Evolutionary conservation across 768 basidiomycete genomes (phyloP).

Genomic region (Naganishia kalamii): DNA sequence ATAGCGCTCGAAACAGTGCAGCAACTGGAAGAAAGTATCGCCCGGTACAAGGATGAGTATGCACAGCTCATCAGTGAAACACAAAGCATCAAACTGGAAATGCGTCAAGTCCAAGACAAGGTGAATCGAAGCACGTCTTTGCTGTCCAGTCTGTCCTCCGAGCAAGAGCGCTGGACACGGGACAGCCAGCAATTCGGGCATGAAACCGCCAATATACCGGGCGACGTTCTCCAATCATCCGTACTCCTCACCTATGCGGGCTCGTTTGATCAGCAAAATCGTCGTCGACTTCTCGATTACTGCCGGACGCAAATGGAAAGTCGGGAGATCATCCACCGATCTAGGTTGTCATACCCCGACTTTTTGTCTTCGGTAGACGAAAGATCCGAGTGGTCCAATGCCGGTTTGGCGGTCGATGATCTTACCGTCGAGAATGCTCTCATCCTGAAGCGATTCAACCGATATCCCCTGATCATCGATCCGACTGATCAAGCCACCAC

Average conservation of each 20-base stretch:
- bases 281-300: constrained; percentile 85
- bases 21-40: constrained; percentile 87
- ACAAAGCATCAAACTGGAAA: constrained; percentile 92
- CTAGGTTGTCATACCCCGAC: constrained; percentile 84
- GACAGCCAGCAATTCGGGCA: constrained; percentile 92
- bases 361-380: constrained; percentile 97
- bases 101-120: constrained; percentile 95
- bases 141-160: constrained; percentile 87
- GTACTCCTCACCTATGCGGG: constrained; percentile 96
- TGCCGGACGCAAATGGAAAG: constrained; percentile 47
- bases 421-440: constrained; percentile 98
- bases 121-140: constrained; percentile 95
- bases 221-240: constrained; percentile 89
- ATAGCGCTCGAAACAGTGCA: constrained; percentile 86
- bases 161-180: constrained; percentile 85
- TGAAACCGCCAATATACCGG: constrained; percentile 97
- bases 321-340: constrained; percentile 74
- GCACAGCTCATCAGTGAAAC: constrained; percentile 93
- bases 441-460: constrained; percentile 95
- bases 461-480: constrained; percentile 95
- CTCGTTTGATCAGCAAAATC: constrained; percentile 97
- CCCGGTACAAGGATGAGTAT: constrained; percentile 92
- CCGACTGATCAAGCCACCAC: constrained; percentile 94
- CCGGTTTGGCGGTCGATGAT: constrained; percentile 89
- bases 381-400: constrained; percentile 89